Conservation (phyloP, 495 filamentous ascomycete genomes). For the Aspergillus nanangensis region DNA sequence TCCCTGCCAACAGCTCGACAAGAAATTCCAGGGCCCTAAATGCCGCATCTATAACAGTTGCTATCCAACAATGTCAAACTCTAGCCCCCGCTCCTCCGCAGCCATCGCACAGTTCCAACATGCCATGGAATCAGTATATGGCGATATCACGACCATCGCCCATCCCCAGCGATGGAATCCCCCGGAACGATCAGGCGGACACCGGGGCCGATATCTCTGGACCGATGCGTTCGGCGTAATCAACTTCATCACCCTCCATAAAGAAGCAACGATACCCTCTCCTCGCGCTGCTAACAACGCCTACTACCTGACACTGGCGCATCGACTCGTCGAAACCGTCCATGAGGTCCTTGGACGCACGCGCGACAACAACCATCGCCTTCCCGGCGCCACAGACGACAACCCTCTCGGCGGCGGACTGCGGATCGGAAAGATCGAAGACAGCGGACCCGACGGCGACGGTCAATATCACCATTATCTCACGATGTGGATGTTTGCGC, state of each 20-base stretch:
- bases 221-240: conserved; percentile 67
- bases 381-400: conserved; percentile 50
- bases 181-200: conserved; percentile 51
- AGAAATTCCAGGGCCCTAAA: too few relatives aligned
- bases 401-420: conserved; percentile 57
- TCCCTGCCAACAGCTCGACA: too few relatives aligned
- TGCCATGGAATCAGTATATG: conserved; percentile 39
- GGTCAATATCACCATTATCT: conserved; percentile 68
- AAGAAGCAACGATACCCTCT: conserved; percentile 20
- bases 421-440: conserved; percentile 57
- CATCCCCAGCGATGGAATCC: conserved; percentile 35
- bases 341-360: conserved; percentile 54
- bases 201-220: conserved; percentile 65
- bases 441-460: conserved; percentile 50
- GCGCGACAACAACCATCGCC: conserved; percentile 42
- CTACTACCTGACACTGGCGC: conserved; percentile 51
- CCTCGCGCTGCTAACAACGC: conserved; percentile 6
- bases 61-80: conserved; percentile 19
- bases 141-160: conserved; percentile 25
- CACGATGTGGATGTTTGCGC: conserved; percentile 67
- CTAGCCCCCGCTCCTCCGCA: conserved; percentile 21
- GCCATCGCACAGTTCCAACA: conserved; percentile 30
- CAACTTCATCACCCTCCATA: conserved; percentile 59
- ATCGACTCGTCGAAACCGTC: conserved; percentile 46
- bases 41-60: neutral